Evolutionary conservation across 2,329 filamentous ascomycete genomes (phyloP), one percentile per base, ranked within the genome.

Genomic region (Bipolaris oryzae): DNA sequence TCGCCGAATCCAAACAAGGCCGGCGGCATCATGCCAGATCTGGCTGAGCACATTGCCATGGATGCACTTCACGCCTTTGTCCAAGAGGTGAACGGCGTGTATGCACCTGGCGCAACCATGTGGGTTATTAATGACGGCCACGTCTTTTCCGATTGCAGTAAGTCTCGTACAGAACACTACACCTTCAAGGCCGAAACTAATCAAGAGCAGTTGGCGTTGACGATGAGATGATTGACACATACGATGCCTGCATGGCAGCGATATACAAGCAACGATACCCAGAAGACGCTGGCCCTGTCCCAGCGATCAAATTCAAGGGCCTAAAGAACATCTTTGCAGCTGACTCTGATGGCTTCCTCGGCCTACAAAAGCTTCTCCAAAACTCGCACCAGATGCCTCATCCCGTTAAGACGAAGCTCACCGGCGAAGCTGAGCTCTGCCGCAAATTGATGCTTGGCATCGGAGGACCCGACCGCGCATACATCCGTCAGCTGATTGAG

Each of bases 1-100:
- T 87, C 84, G 0, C 81, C 85, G 15, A 87, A 87, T 57, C 66
- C 68, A 0, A 76, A 79, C 31, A 88, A 88, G 53, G 83, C 85
- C 0, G 73, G 87, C 9, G 84, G 78, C 2, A 67, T 63, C 5
- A 68, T 79, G 35, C 79, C 79, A 1, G 79, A 81, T 53, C 68
- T 78, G 6, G 79, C 74, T 3, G 79, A 80, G 57, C 73, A 78
- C 45, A 68, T 81, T 38, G 78, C 78, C 5, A 65, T 81, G 35
- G 68, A 72, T 15, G 74, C 75, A 34, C 66, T 81, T 49, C 76
- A 78, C 34, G 70, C 72, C 1, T 73, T 81, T 20, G 77, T 78
- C 43, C 69, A 75, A 45, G 73, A 75, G 21, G 76, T 81, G 23
- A 70, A 65, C 15, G 71, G 71, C 7, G 64, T 79, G 4, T 80